Evolutionary conservation across 2,329 filamentous ascomycete species (phyloP).

Genomic region (Monosporascus cannonballus): DNA sequence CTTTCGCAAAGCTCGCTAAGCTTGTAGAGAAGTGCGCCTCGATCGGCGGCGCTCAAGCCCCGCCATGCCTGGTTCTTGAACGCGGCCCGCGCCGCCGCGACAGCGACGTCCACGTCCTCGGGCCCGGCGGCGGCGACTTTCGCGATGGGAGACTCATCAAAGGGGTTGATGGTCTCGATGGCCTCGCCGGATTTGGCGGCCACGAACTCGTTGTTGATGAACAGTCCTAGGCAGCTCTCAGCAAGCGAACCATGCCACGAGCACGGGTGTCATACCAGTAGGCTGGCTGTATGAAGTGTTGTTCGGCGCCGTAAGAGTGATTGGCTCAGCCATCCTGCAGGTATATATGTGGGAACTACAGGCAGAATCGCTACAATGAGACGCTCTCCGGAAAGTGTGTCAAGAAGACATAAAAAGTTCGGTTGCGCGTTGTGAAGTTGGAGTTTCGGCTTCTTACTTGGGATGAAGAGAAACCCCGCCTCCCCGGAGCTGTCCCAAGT

Average conservation of each 20-base stretch:
- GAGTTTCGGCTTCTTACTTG: too few species aligned
- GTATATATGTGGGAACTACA: not conserved
- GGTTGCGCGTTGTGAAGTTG: too few species aligned
- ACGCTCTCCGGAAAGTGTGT: too few species aligned
- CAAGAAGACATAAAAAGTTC: too few species aligned
- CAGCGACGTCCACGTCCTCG: slow-evolving; percentile 61
- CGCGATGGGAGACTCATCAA: slow-evolving; percentile 52
- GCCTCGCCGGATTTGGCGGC: slow-evolving; percentile 50
- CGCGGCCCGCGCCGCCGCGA: slow-evolving; percentile 63
- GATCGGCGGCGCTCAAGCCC: slow-evolving; percentile 57
- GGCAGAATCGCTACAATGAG: not conserved
- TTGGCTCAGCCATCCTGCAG: not conserved
- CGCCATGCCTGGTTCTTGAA: slow-evolving; percentile 65
- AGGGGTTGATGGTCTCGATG: slow-evolving; percentile 58
- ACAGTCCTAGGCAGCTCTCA: slow-evolving; percentile 43
- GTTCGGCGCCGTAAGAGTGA: not conserved
- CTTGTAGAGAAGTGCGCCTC: slow-evolving; percentile 64
- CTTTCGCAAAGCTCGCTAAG: slow-evolving; percentile 65
- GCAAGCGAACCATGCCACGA: not conserved
- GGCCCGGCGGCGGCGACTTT: slow-evolving; percentile 60
- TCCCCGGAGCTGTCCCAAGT: too few species aligned
- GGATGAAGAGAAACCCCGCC: too few species aligned
- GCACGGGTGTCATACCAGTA: not conserved
- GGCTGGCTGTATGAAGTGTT: not conserved
- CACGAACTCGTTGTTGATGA: slow-evolving; percentile 73